Evolutionary conservation across 2,329 filamentous ascomycete genomes (phyloP), one percentile per base, ranked within the genome.

Genomic region (Alternaria metachromatica): DNA sequence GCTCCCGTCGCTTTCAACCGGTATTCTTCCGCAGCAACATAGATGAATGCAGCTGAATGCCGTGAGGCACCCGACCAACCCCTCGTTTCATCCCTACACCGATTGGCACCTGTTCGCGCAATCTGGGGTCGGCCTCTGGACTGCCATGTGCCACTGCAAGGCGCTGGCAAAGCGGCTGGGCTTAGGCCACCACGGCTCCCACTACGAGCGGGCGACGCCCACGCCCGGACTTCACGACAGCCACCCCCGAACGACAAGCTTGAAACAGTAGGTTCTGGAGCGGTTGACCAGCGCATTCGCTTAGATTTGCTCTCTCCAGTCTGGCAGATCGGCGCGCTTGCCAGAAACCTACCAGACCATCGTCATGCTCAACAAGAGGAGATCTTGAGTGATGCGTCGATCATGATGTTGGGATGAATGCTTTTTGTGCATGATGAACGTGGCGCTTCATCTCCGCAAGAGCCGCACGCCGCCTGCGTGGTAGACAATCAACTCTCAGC

Each of bases 1-100:
- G 45, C 58, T 55, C 55, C 64, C 62, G 64, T 43, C 55, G 64
- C 68, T 72, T 76, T 75, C 74, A 76, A 43, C 75, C 75, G 75
- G 73, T 64, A 65, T 64, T 75, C 68, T 70, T 68, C 70, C 73
- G 66, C 64, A 58, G 55, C 71, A 66, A 60, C 63, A 60, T 72
- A 66, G 65, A 73, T 73, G 63, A 71, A 67, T 51, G 44, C 63
- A 61, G 54, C 62, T 61, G 63, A 67, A 45, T 66, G 64, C 60
- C 55, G 61, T 63, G 55, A 48, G 26, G 43, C 57, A 48, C 45
- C 62, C 59, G 62, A 41, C 62, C 59, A 61, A 41, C 58, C 60
- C 62, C 65, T 65, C 64, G 69, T 72, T 70, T 71, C 69, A 69
- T 49, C 64, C 68, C 66, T 58, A 69, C 46, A 60, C 64, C 63